Base-by-base conservation (phyloP, 2,329 filamentous ascomycete genomes). In the Colletotrichum spinosum region DNA sequence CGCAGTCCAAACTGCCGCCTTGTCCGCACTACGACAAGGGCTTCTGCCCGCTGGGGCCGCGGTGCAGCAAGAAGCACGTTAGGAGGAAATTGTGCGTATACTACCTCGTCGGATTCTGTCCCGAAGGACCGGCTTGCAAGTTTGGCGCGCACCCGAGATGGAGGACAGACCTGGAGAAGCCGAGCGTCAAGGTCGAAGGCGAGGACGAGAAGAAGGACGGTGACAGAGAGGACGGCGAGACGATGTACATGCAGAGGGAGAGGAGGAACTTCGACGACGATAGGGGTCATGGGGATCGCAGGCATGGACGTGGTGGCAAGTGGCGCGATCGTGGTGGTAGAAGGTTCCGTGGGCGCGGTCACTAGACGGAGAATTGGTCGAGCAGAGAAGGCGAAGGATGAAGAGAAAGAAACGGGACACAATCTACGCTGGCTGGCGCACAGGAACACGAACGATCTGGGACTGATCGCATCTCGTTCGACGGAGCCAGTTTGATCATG, bases 101-200 rank as follows among this genome's bases (percentile, higher is more conserved):
- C 76, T 99, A 97, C 75, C 82, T 98, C 13, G 93, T 93, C 8
- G 96, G 96, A 1, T 99, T 99, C 81, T 99, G 96, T 76, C 96
- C 96, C 0, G 92, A 97, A 60, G 95, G 78, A 2, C 85, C 83
- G 67, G 82, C 82, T 8, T 99, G 96, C 79, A 89, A 88, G 74
- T 87, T 91, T 68, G 92, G 92, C 17, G 91, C 93, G 6, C 96
- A 99, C 77, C 90, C 95, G 3, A 86, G 89, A 65, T 98, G 93
- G 90, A 88, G 89, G 33, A 87, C 88, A 72, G 89, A 94, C 68
- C 80, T 94, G 44, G 90, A 93, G 75, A 91, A 90, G 81, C 93
- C 91, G 8, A 87, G 87, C 37, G 89, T 91, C 69, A 92, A 90
- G 81, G 82, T 86, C 13, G 86, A 88, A 56, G 87, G 88, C 71